Percentiles rank a stretch among this genome's conserved stretches.
Evolutionary conservation across 495 filamentous ascomycete genomes (phyloP).

Genomic region (Diplogelasinospora grovesii): DNA sequence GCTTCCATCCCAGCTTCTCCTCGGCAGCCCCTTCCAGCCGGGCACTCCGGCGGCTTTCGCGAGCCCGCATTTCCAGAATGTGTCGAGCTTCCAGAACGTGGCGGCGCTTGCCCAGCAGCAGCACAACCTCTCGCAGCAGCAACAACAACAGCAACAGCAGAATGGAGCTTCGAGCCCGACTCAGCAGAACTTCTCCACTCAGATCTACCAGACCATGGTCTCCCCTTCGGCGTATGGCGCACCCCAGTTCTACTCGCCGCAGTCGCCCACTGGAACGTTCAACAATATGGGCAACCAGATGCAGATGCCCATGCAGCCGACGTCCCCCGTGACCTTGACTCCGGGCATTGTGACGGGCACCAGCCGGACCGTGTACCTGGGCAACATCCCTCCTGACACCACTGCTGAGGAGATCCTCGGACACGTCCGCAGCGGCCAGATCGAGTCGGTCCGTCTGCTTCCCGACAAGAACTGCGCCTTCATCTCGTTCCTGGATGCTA

Average conservation of each 20-base stretch:
- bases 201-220: constrained; percentile 70
- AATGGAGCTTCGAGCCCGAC: constrained; percentile 42
- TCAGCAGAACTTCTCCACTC: constrained; percentile 55
- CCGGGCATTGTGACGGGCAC: constrained; percentile 82
- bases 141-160: constrained; percentile 54
- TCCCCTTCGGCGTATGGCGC: constrained; percentile 68
- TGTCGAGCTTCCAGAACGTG: constrained; percentile 66
- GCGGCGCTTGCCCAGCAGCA: constrained; percentile 54
- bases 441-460: constrained; percentile 92
- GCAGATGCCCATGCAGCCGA: constrained; percentile 40
- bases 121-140: constrained; percentile 47
- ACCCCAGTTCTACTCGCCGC: constrained; percentile 69
- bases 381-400: constrained; percentile 98
- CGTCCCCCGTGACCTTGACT: constrained; percentile 63
- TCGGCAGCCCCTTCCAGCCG: constrained; percentile 94
- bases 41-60: constrained; percentile 85
- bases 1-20: constrained; percentile 85
- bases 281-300: constrained; percentile 55
- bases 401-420: constrained; percentile 95
- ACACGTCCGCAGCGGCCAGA: constrained; percentile 95
- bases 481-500: constrained; percentile 95
- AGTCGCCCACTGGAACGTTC: constrained; percentile 78
- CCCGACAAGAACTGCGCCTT: constrained; percentile 99
- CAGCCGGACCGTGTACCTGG: constrained; percentile 92
- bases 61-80: constrained; percentile 84